Percentiles rank a stretch among this genome's conserved stretches.
phyloP scores from a whole-genome alignment of 1,139 yeast genomes.

The Citeromyces siamensis region DNA sequence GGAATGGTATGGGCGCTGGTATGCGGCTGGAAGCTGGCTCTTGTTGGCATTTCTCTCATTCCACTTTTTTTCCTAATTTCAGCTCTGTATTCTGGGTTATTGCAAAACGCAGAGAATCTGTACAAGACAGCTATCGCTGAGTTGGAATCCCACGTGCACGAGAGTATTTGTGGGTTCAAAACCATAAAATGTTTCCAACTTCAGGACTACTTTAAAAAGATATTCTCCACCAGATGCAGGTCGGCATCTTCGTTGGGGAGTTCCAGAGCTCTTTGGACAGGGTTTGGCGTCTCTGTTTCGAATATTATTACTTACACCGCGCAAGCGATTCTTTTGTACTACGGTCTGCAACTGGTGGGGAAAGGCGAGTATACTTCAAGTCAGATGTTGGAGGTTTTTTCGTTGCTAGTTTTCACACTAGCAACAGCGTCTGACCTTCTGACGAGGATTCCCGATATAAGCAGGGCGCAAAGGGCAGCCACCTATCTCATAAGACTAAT shows the following conservation, averaged over 20 bases:
- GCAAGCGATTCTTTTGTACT: constrained; percentile 61
- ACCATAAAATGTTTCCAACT: constrained; percentile 51
- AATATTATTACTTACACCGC: constrained; percentile 44
- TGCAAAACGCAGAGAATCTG: constrained; percentile 41
- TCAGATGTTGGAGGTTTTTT: constrained; percentile 56
- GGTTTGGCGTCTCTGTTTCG: constrained; percentile 49
- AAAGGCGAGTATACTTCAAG: constrained; percentile 35
- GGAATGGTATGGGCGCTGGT: constrained; percentile 71
- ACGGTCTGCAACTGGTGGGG: constrained; percentile 63
- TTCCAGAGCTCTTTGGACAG: constrained; percentile 40
- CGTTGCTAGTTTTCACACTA: constrained; percentile 64
- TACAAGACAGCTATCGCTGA: constrained; percentile 47
- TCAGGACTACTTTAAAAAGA: constrained; percentile 29
- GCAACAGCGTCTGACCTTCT: constrained; percentile 49
- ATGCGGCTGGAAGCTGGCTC: constrained; percentile 78
- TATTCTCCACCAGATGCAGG: constrained; percentile 21
- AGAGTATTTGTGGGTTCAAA: constrained; percentile 44
- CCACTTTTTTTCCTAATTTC: constrained; percentile 48
- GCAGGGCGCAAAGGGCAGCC: constrained; percentile 68
- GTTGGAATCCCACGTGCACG: constrained; percentile 44
- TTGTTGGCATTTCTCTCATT: constrained; percentile 67
- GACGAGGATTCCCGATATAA: constrained; percentile 59
- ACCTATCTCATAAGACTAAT: constrained; percentile 36
- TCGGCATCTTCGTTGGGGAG: constrained; percentile 23
- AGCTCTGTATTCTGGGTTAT: constrained; percentile 33